Conservation (phyloP, 75 land plant species). For the Picea glauca region DNA sequence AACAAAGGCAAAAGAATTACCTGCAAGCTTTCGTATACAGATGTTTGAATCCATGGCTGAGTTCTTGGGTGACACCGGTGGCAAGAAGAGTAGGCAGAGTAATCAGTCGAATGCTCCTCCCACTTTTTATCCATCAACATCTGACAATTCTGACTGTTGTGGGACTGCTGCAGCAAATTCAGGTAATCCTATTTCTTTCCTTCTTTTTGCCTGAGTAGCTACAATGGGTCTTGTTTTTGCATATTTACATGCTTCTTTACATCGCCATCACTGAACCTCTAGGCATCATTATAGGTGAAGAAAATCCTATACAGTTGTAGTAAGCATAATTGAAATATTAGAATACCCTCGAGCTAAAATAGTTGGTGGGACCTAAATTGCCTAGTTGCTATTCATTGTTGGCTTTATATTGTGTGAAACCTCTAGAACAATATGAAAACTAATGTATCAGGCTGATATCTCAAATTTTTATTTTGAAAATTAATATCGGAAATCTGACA, state of each 20-base stretch:
- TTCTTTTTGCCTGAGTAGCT: neutral
- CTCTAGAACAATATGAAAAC: neutral
- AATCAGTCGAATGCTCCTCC: neutral
- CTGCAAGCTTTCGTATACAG: constrained; percentile 35
- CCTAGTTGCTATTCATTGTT: neutral
- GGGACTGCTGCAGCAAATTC: constrained; percentile 11
- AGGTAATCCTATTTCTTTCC: neutral
- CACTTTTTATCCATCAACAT: neutral
- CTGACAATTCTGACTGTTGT: constrained; percentile 4
- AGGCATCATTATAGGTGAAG: too few species aligned
- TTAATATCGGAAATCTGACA: neutral
- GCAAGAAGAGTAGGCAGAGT: constrained; percentile 7
- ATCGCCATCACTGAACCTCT: too few species aligned
- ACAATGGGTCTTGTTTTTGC: too few species aligned
- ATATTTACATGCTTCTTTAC: neutral
- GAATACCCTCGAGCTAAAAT: neutral
- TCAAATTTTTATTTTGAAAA: neutral
- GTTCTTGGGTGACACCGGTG: constrained; percentile 26
- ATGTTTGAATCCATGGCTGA: constrained; percentile 37
- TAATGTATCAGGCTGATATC: neutral
- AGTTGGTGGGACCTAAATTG: neutral
- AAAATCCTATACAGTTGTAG: neutral
- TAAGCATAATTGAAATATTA: neutral
- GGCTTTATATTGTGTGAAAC: neutral
- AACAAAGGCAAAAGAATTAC: constrained; percentile 37